phyloP scores from a whole-genome alignment of 371 early-diverging fungal genomes.

The Mortierella sp. region DNA sequence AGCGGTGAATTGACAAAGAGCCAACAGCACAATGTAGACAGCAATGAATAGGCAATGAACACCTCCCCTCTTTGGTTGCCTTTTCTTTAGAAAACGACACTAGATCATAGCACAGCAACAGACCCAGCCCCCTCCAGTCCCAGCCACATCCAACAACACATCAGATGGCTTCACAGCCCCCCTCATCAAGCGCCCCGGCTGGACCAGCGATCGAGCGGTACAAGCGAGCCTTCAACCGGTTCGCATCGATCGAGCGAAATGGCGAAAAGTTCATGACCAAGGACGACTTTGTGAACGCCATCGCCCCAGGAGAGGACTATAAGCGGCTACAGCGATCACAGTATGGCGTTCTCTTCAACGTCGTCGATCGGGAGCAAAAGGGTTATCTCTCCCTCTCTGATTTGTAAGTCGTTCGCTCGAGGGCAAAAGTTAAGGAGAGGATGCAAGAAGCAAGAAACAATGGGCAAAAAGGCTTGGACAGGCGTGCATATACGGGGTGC shows the following conservation, averaged over 20 bases:
- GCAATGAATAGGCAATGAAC: neutral
- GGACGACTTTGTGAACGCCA: conserved; percentile 20
- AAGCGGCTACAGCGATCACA: conserved; percentile 72
- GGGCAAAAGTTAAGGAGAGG: too few species aligned
- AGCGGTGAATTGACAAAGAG: neutral
- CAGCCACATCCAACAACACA: neutral
- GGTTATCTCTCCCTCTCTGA: conserved; percentile 80
- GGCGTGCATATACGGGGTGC: neutral
- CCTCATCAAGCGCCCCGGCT: neutral
- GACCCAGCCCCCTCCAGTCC: neutral
- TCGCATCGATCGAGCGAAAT: conserved; percentile 73
- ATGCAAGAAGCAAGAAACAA: neutral
- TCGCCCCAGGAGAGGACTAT: conserved; percentile 77
- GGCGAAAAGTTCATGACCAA: conserved; percentile 72
- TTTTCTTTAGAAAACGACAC: neutral
- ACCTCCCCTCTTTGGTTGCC: neutral
- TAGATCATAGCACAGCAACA: conserved; percentile 27
- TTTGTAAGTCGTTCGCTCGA: conserved; percentile 61
- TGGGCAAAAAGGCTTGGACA: neutral
- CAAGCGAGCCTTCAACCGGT: conserved; percentile 70
- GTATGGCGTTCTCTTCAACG: conserved; percentile 74
- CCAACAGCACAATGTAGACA: neutral
- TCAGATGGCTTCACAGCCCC: conserved; percentile 70
- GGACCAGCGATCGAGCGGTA: conserved; percentile 59
- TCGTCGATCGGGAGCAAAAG: conserved; percentile 78